Conservation (phyloP, 768 basidiomycete species). For the Tulasnella sp. region DNA sequence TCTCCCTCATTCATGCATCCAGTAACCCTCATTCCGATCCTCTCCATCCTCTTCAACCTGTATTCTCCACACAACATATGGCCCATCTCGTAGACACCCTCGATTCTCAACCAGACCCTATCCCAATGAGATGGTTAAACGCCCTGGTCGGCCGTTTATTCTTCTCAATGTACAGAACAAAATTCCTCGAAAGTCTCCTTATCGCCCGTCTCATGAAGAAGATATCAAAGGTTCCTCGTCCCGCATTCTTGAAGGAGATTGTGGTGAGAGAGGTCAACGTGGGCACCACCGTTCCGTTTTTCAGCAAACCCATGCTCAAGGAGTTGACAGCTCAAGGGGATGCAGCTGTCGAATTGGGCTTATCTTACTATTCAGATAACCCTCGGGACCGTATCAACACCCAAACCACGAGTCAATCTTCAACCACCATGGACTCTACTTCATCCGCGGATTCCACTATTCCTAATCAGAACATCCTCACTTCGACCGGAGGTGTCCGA, state of each 20-base stretch:
- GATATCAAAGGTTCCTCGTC: slow-evolving; percentile 79
- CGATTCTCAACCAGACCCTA: slow-evolving; percentile 88
- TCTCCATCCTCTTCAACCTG: slow-evolving; percentile 42
- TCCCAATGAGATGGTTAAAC: slow-evolving; percentile 95
- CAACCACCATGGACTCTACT: too few relatives aligned
- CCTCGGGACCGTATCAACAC: too few relatives aligned
- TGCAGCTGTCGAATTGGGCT: slow-evolving; percentile 73
- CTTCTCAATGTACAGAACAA: slow-evolving; percentile 81
- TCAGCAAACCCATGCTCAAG: slow-evolving; percentile 97
- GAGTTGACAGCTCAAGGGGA: slow-evolving; percentile 91
- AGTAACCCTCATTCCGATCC: slow-evolving; percentile 46
- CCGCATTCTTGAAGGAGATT: slow-evolving; percentile 72
- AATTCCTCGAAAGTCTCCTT: slow-evolving; percentile 68
- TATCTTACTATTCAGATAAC: slow-evolving; percentile 58
- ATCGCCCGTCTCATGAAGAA: slow-evolving; percentile 87
- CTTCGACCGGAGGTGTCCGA: slow-evolving; percentile 74
- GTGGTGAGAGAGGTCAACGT: slow-evolving; percentile 81
- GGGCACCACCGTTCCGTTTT: slow-evolving; percentile 67
- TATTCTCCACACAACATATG: slow-evolving; percentile 75
- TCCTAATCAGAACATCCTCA: too few relatives aligned
- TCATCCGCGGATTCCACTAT: too few relatives aligned
- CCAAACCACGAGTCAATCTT: slow-evolving; percentile 2
- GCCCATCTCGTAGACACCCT: slow-evolving; percentile 64
- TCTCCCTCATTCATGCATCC: slow-evolving; percentile 59
- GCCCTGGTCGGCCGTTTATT: slow-evolving; percentile 86